phyloP scores from a whole-genome alignment of 306 rosid species.

The Bauhinia variegata region DNA sequence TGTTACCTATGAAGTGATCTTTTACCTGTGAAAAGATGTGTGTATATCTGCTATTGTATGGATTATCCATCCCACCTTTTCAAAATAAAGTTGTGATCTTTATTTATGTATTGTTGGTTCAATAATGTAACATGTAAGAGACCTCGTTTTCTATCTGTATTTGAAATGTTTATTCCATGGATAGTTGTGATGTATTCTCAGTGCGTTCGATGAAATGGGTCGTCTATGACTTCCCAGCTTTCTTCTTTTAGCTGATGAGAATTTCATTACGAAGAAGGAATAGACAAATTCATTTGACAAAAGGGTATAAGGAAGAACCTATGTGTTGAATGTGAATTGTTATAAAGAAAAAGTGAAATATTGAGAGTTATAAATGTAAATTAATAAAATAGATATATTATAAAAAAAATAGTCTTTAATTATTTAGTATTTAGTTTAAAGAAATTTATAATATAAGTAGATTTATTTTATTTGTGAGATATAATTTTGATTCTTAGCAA shows the following conservation, averaged over 20 bases:
- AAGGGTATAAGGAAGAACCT: too few species aligned
- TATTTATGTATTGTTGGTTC: too few species aligned
- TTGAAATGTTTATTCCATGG: constrained; percentile 18
- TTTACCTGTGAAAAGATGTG: constrained; percentile 50
- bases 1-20: constrained; percentile 50
- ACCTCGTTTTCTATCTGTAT: constrained; percentile 38
- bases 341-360: too few species aligned
- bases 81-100: neutral
- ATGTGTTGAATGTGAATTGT: too few species aligned
- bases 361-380: too few species aligned
- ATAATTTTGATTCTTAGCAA: too few species aligned
- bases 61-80: constrained; percentile 38
- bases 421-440: too few species aligned
- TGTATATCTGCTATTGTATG: constrained; percentile 25
- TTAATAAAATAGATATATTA: too few species aligned
- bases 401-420: too few species aligned
- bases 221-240: constrained; percentile 35
- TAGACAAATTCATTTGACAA: too few species aligned
- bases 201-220: constrained; percentile 37
- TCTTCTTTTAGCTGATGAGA: constrained; percentile 14
- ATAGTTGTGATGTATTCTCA: constrained; percentile 40
- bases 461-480: too few species aligned
- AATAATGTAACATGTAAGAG: constrained; percentile 42
- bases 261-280: constrained; percentile 7
- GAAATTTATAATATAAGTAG: too few species aligned